Percentiles rank a stretch among this genome's conserved stretches.
phyloP scores from a whole-genome alignment of 306 rosid species.

The Citrullus colocynthis region DNA sequence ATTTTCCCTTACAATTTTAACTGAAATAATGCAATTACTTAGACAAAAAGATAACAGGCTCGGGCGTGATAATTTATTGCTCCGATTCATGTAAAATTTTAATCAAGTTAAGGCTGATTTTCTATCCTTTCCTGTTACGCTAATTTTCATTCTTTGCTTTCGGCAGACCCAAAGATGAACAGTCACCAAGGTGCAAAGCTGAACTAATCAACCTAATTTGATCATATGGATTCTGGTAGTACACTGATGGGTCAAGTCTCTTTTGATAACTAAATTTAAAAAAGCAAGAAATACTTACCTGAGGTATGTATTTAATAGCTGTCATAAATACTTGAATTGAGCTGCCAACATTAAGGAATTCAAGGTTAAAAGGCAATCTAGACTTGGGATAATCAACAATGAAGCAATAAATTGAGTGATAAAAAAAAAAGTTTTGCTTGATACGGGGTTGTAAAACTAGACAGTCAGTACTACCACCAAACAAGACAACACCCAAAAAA shows the following conservation, averaged over 20 bases:
- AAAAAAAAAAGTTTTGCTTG: background rate
- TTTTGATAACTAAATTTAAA: background rate
- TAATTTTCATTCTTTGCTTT: background rate
- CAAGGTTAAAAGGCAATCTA: background rate
- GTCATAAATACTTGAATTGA: slow-evolving; percentile 78
- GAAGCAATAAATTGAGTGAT: slow-evolving; percentile 16
- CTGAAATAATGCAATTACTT: background rate
- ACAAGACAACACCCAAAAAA: background rate
- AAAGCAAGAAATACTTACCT: slow-evolving; percentile 31
- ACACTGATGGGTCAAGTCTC: background rate
- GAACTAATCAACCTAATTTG: background rate
- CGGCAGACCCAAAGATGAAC: background rate
- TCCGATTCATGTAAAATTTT: background rate
- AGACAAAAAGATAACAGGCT: background rate
- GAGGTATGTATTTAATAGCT: slow-evolving; percentile 74
- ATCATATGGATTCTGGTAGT: background rate
- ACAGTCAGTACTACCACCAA: background rate
- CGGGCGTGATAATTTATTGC: background rate
- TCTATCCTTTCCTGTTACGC: background rate
- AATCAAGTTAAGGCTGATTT: background rate
- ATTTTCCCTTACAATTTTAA: background rate
- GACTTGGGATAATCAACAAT: background rate
- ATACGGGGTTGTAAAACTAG: background rate
- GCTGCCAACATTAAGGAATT: slow-evolving; percentile 29
- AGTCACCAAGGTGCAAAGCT: background rate